These are phyloP conservation scores for Pestalotiopsis sp. DNA, from an alignment of 2,329 filamentous ascomycete genomes.

Conservation along the genomic window DNA sequence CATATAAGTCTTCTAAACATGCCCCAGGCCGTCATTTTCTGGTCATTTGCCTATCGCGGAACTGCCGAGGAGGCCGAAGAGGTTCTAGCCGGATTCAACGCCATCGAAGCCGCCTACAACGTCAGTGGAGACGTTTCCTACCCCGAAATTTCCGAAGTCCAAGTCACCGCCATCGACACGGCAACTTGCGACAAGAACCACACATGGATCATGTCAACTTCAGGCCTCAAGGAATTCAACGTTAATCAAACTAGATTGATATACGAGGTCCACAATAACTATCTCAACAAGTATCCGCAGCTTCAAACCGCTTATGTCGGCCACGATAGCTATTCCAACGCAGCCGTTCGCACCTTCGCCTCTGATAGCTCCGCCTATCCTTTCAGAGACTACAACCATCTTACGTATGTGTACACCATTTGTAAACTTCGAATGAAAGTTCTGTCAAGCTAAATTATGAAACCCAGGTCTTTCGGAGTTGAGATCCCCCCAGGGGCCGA, in stretches of 20 bases:
- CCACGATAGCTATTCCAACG: too few relatives aligned
- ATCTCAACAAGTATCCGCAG: not conserved
- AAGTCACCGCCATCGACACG: not conserved
- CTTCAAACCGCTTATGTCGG: too few relatives aligned
- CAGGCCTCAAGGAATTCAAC: too few relatives aligned
- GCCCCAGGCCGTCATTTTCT: not conserved
- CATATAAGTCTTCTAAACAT: not conserved
- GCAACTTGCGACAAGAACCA: not conserved
- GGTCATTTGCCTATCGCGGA: not conserved
- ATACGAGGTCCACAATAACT: too few relatives aligned
- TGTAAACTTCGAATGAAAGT: too few relatives aligned
- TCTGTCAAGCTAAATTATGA: too few relatives aligned
- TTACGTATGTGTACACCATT: conserved; percentile 14
- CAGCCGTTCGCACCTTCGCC: not conserved
- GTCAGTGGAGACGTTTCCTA: not conserved
- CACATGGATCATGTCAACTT: too few relatives aligned
- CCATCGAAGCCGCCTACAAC: not conserved
- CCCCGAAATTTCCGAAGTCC: not conserved
- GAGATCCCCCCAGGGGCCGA: not conserved
- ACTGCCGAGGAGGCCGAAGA: not conserved
- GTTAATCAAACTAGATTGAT: too few relatives aligned
- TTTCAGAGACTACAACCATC: conserved; percentile 20
- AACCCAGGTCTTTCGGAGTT: too few relatives aligned
- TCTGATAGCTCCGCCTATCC: conserved; percentile 21
- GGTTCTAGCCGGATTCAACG: not conserved